Evolutionary conservation across 768 basidiomycete genomes (phyloP), one percentile per base, ranked within the genome.

Genomic region (Mrakia gelida): DNA sequence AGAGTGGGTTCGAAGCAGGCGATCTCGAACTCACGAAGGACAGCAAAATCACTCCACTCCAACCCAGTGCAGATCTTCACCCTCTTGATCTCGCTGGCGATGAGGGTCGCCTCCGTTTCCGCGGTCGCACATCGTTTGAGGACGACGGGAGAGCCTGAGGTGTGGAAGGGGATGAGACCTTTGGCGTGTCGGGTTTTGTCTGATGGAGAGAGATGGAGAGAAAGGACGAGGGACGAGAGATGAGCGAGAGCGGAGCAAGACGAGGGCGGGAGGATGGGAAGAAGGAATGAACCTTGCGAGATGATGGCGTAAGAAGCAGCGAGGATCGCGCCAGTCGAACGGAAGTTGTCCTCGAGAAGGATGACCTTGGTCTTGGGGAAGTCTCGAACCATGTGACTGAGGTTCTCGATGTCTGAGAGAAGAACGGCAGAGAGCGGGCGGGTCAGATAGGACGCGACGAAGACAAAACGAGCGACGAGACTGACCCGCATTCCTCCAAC

Each of bases 301-400:
- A 95, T 89, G 78, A 96, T 90, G 1, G 92, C 92, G 9, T 92
- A 82, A 73, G 91, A 91, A 4, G 90, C 87, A 2, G 87, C 87
- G 9, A 96, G 85, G 75, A 96, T 94, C 0, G 90, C 86, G 0
- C 87, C 90, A 0, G 92, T 93, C 0, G 92, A 94, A 15, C 94
- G 90, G 84, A 94, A 96, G 82, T 94, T 95, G 82, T 93, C 87
- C 82, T 95, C 93, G 10, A 95, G 85, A 61, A 91, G 88, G 62
- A 96, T 89, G 81, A 92, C 90, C 78, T 86, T 80, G 0, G 90
- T 90, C 0, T 86, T 84, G 0, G 87, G 83, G 81, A 94, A 93
- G 80, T 92, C 92, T 83, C 86, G 84, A 49, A 86, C 84, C 93
- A 95, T 94, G 79, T 88, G 89, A 10, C 86, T 86, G 32, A 94